Evolutionary conservation across 371 early-diverging fungal species (phyloP).

Genomic region (Actinomortierella wolfii): DNA sequence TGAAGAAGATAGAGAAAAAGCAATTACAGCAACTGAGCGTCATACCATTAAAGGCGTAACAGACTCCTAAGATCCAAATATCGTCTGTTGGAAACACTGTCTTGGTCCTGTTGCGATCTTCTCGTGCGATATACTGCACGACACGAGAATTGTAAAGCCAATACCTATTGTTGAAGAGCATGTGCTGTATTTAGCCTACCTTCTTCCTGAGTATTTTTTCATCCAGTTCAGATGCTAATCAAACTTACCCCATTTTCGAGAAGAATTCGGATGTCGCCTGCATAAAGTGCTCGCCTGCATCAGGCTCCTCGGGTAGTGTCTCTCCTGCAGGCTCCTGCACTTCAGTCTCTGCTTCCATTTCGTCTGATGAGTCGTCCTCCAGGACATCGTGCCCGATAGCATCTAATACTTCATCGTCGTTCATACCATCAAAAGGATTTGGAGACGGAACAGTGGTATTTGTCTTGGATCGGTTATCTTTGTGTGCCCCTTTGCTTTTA

Average conservation of each 20-base stretch:
- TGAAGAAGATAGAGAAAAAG: too few relatives aligned
- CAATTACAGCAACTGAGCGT: neutral
- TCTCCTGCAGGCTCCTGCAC: neutral
- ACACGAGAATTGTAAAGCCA: constrained; percentile 40
- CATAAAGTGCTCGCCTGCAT: constrained; percentile 45
- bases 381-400: too few relatives aligned
- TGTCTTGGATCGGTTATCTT: too few relatives aligned
- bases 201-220: too few relatives aligned
- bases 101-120: constrained; percentile 28
- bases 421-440: too few relatives aligned
- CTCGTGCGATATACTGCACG: constrained; percentile 32
- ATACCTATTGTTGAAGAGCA: constrained; percentile 13
- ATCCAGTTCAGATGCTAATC: neutral
- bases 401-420: too few relatives aligned
- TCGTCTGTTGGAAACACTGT: constrained; percentile 34
- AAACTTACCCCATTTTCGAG: constrained; percentile 45
- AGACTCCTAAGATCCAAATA: constrained; percentile 36
- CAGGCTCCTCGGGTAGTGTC: constrained; percentile 28
- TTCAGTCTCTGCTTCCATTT: too few relatives aligned
- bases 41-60: constrained; percentile 31
- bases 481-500: too few relatives aligned
- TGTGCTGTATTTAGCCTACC: too few relatives aligned
- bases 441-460: too few relatives aligned
- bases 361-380: too few relatives aligned
- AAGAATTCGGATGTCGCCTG: constrained; percentile 47